A percentile compares a stretch with the other conserved stretches of the same genome.
Evolutionary conservation across 1,284 basidiomycete species (phyloP).

Genomic region (Austroboletus novae-zelandiae): DNA sequence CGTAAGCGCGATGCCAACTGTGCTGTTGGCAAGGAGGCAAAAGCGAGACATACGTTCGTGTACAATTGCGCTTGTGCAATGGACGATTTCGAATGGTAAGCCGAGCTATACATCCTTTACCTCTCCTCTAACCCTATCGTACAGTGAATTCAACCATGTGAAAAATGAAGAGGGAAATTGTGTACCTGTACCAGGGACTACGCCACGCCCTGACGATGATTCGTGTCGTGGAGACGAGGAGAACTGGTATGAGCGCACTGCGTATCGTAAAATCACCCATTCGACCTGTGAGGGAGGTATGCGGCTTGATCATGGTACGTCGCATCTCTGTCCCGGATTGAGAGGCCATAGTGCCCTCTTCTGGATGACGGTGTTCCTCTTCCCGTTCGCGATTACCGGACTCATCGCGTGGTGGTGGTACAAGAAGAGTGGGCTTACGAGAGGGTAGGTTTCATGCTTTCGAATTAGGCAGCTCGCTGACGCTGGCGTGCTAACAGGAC

Average conservation of each 20-base stretch:
- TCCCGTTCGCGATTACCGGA: slow-evolving; percentile 74
- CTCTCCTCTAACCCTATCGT: background rate
- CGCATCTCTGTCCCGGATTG: slow-evolving; percentile 80
- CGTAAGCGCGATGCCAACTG: slow-evolving; percentile 80
- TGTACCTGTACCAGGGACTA: slow-evolving; percentile 68
- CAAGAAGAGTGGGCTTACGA: slow-evolving; percentile 60
- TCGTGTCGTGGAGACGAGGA: slow-evolving; percentile 64
- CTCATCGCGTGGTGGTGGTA: slow-evolving; percentile 81
- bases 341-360: slow-evolving; percentile 70
- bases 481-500: slow-evolving; percentile 42
- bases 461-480: slow-evolving; percentile 5
- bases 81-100: slow-evolving; percentile 90
- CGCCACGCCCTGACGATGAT: slow-evolving; percentile 56
- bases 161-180: slow-evolving; percentile 70
- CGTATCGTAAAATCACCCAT: slow-evolving; percentile 86
- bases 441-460: slow-evolving; percentile 56
- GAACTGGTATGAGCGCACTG: slow-evolving; percentile 89
- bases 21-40: slow-evolving; percentile 71
- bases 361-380: slow-evolving; percentile 75
- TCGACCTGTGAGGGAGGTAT: slow-evolving; percentile 80
- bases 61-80: slow-evolving; percentile 71
- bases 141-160: slow-evolving; percentile 87
- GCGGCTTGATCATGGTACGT: slow-evolving; percentile 67
- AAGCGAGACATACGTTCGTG: slow-evolving; percentile 52
- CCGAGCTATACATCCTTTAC: slow-evolving; percentile 4